Base-by-base conservation (phyloP, 441 rosid species). In the Melastoma candidum region DNA sequence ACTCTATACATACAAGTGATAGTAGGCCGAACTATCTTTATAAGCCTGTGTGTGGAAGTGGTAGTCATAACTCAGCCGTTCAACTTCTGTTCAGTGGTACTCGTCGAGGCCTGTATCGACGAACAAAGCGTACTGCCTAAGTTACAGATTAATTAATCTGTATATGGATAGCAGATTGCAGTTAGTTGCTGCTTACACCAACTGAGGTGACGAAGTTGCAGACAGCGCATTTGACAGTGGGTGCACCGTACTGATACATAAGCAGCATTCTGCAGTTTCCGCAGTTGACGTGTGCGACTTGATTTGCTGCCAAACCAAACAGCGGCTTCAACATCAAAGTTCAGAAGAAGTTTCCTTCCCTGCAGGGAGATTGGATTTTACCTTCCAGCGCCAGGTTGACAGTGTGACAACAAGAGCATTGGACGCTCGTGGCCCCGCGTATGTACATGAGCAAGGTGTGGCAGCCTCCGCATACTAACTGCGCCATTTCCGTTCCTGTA, bases 401-500 rank as follows among this genome's bases (percentile, higher is more conserved):
- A 0, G 96, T 86, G 84, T 89, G 93, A 67, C 99, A 93, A 55
- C 97, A 93, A 44, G 99, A 82, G 72, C 99, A 93, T 49, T 89
- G 99, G 49, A 93, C 99, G 53, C 97, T 93, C 36, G 97, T 86
- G 50, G 99, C 99, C 60, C 97, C 99, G 1, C 99, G 88, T 60
- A 93, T 81, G 78, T 89, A 89, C 97, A 93, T 89, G 22, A 93
- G 75, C 58, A 89, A 74, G 57, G 99, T 89, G 71, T 93, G 97
- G 69, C 99, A 93, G 46, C 97, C 99, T 77, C 93, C 97, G 51
- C 99, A 93, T 17, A 88, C 93, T 82, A 93, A 60, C 73, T 93
- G 99, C 7, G 99, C 99, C 95, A 86, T 93, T 73, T 93, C 97
- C 4, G 97, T 93, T 54, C 99, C 99, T 93, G 76, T 69, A 57